Conservation (phyloP, 352 stramenopile genomes). For the Pythium myriotylum region DNA sequence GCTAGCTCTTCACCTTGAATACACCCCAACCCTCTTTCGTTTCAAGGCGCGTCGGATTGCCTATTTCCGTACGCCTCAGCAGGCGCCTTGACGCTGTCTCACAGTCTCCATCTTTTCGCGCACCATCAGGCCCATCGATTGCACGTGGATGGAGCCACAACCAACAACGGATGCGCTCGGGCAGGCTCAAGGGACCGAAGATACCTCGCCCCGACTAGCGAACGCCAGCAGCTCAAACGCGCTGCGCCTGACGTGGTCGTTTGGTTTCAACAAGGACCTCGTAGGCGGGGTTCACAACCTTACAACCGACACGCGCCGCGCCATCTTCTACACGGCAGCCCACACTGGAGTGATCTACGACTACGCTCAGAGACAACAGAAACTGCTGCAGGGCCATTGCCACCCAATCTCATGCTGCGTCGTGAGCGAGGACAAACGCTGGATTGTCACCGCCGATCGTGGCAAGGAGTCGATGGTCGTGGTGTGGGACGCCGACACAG, state of each 20-base stretch:
- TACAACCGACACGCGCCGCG: slow-evolving; percentile 60
- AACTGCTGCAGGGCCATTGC: slow-evolving; percentile 90
- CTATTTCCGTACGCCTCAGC: neutral
- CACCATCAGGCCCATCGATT: too few species aligned
- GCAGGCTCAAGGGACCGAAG: too few species aligned
- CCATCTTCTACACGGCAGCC: slow-evolving; percentile 90
- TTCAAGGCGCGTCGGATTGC: too few species aligned
- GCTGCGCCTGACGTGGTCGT: slow-evolving; percentile 81
- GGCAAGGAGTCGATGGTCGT: slow-evolving; percentile 91
- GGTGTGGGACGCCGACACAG: slow-evolving; percentile 86
- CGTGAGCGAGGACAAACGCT: slow-evolving; percentile 92
- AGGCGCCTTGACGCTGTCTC: neutral
- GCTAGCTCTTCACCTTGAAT: too few species aligned
- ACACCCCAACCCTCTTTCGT: too few species aligned
- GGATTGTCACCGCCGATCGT: slow-evolving; percentile 90
- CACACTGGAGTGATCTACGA: slow-evolving; percentile 94
- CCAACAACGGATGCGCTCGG: too few species aligned
- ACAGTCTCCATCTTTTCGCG: too few species aligned
- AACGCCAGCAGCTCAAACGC: slow-evolving; percentile 40
- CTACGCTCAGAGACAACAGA: slow-evolving; percentile 84
- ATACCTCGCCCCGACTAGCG: neutral
- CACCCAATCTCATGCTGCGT: slow-evolving; percentile 89
- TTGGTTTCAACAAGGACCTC: slow-evolving; percentile 92
- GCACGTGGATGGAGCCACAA: slow-evolving; percentile 2
- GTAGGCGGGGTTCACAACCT: slow-evolving; percentile 89